Conservation (phyloP, 805 yeast genomes). For the Starmera amethionina region DNA sequence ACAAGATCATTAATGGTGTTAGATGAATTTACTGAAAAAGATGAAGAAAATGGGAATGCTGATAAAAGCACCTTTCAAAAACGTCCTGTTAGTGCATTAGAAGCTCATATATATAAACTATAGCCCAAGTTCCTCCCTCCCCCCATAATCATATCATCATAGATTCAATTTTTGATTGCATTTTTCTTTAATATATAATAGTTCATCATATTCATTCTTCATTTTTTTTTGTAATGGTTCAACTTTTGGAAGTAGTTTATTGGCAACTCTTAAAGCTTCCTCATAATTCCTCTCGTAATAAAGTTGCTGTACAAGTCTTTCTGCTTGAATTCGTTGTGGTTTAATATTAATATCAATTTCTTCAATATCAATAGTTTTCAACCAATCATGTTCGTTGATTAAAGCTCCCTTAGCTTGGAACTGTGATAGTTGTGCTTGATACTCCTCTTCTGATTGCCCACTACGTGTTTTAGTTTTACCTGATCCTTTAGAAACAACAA, state of each 20-base stretch:
- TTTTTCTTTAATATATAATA: slow-evolving; percentile 32
- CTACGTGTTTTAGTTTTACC: slow-evolving; percentile 47
- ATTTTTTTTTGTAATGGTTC: slow-evolving; percentile 25
- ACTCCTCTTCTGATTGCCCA: slow-evolving; percentile 64
- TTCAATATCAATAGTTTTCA: slow-evolving; percentile 21
- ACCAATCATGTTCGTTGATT: slow-evolving; percentile 36
- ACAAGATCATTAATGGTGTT: slow-evolving; percentile 62
- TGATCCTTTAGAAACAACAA: slow-evolving; percentile 33
- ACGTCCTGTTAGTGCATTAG: slow-evolving; percentile 33
- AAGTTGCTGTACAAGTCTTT: slow-evolving; percentile 53
- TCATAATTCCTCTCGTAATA: slow-evolving; percentile 46
- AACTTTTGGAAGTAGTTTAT: no score
- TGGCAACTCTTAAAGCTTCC: slow-evolving; percentile 38
- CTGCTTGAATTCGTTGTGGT: slow-evolving; percentile 42
- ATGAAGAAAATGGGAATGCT: slow-evolving; percentile 21
- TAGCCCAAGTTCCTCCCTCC: background rate
- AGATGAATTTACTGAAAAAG: slow-evolving; percentile 48
- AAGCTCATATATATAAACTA: slow-evolving; percentile 24
- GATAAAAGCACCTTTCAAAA: slow-evolving; percentile 13
- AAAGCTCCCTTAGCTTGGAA: slow-evolving; percentile 51
- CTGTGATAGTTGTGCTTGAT: slow-evolving; percentile 35
- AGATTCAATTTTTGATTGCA: slow-evolving; percentile 16
- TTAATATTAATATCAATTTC: slow-evolving; percentile 30
- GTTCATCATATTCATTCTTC: slow-evolving; percentile 41
- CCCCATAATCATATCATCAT: background rate